A percentile compares a stretch with the other conserved stretches of the same genome.
phyloP scores from a whole-genome alignment of 179 eudicot species.

The Carnegiea gigantea region DNA sequence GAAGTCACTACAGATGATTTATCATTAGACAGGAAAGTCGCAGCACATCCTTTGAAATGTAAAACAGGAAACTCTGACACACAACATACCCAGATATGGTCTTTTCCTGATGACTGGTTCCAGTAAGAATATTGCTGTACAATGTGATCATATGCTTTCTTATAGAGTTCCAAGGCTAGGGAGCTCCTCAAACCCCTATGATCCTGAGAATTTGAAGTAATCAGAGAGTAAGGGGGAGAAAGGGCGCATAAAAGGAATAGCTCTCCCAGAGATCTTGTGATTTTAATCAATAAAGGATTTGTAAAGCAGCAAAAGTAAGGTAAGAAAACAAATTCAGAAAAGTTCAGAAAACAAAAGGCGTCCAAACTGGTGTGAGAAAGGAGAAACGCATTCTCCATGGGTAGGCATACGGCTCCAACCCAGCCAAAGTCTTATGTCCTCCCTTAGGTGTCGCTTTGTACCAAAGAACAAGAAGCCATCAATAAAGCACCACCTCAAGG shows the following conservation, averaged over 20 bases:
- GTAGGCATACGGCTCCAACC: background rate
- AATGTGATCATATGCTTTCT: conserved; percentile 80
- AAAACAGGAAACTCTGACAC: conserved; percentile 7
- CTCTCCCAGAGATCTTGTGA: background rate
- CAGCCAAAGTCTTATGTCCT: too few relatives aligned
- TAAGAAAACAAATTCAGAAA: background rate
- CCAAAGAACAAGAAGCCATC: too few relatives aligned
- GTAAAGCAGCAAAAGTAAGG: background rate
- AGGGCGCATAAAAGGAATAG: background rate
- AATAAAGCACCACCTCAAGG: too few relatives aligned
- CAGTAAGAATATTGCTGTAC: conserved; percentile 72
- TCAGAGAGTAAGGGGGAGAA: background rate
- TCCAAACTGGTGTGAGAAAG: background rate
- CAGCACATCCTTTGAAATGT: background rate
- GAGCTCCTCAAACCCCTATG: conserved; percentile 81
- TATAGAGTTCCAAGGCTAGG: conserved; percentile 69
- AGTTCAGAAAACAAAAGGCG: too few relatives aligned
- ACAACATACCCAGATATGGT: conserved; percentile 90
- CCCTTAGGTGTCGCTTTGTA: background rate
- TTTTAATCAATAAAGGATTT: background rate
- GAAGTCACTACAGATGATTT: conserved; percentile 23
- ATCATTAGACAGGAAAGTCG: background rate
- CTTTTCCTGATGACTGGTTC: conserved; percentile 88
- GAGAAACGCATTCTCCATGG: background rate
- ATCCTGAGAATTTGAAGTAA: conserved; percentile 44